Evolutionary conservation across 1,139 yeast genomes (phyloP).

Genomic region (Geotrichum aggregatum): DNA sequence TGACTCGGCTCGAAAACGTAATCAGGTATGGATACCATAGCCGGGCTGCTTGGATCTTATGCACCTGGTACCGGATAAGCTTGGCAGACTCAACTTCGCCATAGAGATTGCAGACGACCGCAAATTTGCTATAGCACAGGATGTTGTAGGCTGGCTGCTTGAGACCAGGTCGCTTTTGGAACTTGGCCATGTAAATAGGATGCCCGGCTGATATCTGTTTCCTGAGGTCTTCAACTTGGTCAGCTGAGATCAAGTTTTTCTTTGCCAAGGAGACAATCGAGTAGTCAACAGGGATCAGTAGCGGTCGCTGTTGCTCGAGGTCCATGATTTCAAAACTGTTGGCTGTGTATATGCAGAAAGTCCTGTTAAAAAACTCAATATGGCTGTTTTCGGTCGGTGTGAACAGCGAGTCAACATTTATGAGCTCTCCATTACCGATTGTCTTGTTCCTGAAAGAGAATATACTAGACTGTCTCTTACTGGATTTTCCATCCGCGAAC

Average conservation of each 20-base stretch:
- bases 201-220: conserved; percentile 1
- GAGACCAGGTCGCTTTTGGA: neutral
- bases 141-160: conserved; percentile 1
- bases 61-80: conserved; percentile 10
- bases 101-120: conserved; percentile 13
- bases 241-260: conserved; percentile 2
- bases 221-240: conserved; percentile 4
- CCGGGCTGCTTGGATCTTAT: conserved; percentile 16
- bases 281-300: conserved; percentile 1
- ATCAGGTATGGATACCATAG: conserved; percentile 19
- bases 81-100: conserved; percentile 16
- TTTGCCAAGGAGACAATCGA: conserved; percentile 1
- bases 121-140: conserved; percentile 20
- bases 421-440: conserved; percentile 4
- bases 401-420: conserved; percentile 12
- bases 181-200: conserved; percentile 12
- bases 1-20: conserved; percentile 16
- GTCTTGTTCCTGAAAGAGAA: conserved; percentile 6
- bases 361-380: conserved; percentile 17
- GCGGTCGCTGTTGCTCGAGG: conserved; percentile 7
- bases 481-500: neutral
- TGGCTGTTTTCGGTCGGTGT: conserved; percentile 16
- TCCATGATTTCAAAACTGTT: conserved; percentile 17
- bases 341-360: conserved; percentile 18
- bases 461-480: conserved; percentile 3